Base-by-base conservation (phyloP, 176 grass and related monocot species). In the Zea luxurians region DNA sequence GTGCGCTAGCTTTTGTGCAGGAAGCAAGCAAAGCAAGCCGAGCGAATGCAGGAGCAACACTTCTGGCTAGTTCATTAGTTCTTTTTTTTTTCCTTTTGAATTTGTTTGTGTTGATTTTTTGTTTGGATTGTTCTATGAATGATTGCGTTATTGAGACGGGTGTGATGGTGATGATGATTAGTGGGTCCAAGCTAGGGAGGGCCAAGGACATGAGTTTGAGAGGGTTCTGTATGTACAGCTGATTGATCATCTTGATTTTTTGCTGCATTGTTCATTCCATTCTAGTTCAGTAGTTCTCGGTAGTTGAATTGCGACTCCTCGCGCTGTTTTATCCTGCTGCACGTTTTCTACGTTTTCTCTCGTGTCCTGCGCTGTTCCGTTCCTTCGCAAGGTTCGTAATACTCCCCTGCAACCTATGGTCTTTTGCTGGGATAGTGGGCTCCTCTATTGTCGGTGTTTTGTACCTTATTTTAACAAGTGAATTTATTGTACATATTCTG, bases 121-220 rank as follows among this genome's bases (percentile, higher is more conserved):
- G 55, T 77, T 80, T 74, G 71, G 75, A 90, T 87, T 70, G 86
- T 63, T 83, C 76, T 62, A 44, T 76, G 80, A 82, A 64, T 80
- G 61, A 77, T 78, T 88, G 81, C 83, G 82, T 81, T 91, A 86
- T 83, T 88, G 88, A 77, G 78, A 68, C 71, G 82, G 63, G 63
- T 88, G 62, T 79, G 81, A 80, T 74, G 64, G 13, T 70, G 66
- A 75, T 64, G 63, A 79, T 81, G 76, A 87, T 82, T 78, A 62
- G 77, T 74, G 77, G 84, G 76, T 50, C 76, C 83, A 46, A 84
- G 75, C 70, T 90, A 74, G 68, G 76, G 84, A 52, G 79, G 74
- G 78, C 84, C 16, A 58, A 58, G 43, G 68, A 50, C 68, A 71
- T 42, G 52, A 74, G 54, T 69, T 61, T 82, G 70, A 41, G 69